Evolutionary conservation across 768 basidiomycete genomes (phyloP), one percentile per base, ranked within the genome.

Genomic region (Auricularia cornea): DNA sequence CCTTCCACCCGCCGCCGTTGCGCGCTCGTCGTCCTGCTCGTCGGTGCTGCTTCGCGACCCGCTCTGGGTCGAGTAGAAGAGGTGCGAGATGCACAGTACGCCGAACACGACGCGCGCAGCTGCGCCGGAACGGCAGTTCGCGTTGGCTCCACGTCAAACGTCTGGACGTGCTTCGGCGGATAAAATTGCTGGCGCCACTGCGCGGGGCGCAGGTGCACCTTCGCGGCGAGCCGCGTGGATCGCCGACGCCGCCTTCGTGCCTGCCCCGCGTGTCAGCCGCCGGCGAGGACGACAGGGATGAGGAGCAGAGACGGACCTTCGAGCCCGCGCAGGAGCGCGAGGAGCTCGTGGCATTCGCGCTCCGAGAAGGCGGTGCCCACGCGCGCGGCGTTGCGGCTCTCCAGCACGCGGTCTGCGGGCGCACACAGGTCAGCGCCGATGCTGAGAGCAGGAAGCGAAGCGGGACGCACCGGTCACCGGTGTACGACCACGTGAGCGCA

Each of bases 401-500:
- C 85, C 10, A 92, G 79, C 14, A 92, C 73, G 54, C 85, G 87
- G 69, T 92, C 90, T 87, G 63, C n/a, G n/a, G 12, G 40, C 14
- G n/a, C n/a, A n/a, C n/a, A n/a, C 3, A 33, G n/a, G 57, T 62
- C 14, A 60, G 59, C 52, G 32, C 52, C 32, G 26, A 33, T 16
- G 29, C 16, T 6, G 30, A n/a, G n/a, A n/a, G n/a, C n/a, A n/a
- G 26, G 40, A 14, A 38, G 41, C 31, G 26, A 26, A 51, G n/a
- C 30, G 54, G 41, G 57, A 41, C 23, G 33, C 14, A 35, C 14
- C 59, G 69, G 75, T 32, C 64, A 86, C 87, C 87, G 2, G 90
- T 88, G 74, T 88, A 90, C 10, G 87, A 84, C 91, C 92, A 93
- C 26, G 83, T 88, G 66, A 93, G 76, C 0, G 83, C 83, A 60